phyloP scores from a whole-genome alignment of 345 rosid genomes.

The Citrus sp. region DNA sequence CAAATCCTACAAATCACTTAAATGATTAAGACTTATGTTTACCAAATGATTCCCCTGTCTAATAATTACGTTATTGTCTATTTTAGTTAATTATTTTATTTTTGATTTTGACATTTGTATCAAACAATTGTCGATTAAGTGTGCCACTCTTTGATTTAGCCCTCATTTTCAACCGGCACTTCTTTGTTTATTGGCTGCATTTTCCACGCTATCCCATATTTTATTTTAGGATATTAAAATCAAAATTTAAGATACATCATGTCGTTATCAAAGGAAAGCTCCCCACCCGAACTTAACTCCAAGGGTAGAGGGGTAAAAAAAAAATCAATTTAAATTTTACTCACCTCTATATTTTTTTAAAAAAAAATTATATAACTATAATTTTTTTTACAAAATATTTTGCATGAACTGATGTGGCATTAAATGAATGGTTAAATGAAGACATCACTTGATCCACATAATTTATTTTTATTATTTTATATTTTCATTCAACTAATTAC shows the following conservation, averaged over 20 bases:
- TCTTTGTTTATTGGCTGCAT: neutral
- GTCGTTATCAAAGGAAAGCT: neutral
- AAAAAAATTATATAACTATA: too few species aligned
- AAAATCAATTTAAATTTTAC: too few species aligned
- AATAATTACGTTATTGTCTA: neutral
- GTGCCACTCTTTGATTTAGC: neutral
- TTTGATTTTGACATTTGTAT: neutral
- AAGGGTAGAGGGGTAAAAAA: too few species aligned
- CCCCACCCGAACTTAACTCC: too few species aligned
- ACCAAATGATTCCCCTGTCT: neutral
- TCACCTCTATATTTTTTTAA: too few species aligned
- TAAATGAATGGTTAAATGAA: too few species aligned
- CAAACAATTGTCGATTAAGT: neutral
- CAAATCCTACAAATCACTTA: neutral
- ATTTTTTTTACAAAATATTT: too few species aligned
- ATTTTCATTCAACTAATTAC: too few species aligned
- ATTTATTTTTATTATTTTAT: too few species aligned
- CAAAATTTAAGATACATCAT: neutral
- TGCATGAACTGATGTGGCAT: fast-evolving
- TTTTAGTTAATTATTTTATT: neutral
- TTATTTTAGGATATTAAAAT: neutral
- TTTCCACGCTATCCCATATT: neutral
- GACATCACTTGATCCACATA: too few species aligned
- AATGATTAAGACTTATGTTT: neutral
- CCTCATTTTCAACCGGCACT: neutral